Conservation (phyloP, 192 early-diverging fungal genomes). For the Rhizoclosmatium sp. region DNA sequence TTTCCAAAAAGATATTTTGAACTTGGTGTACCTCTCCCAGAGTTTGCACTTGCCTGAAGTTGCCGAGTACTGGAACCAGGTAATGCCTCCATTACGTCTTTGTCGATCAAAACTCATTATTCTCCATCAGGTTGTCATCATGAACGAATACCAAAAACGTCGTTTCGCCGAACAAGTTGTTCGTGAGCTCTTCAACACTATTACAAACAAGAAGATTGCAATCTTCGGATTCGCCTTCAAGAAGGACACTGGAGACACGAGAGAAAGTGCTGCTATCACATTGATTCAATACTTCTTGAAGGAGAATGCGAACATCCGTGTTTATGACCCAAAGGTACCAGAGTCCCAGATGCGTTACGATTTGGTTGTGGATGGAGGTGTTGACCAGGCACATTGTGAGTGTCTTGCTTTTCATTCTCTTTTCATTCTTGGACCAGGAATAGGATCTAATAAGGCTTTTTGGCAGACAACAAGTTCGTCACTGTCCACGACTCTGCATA, state of each 20-base stretch:
- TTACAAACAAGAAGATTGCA: constrained; percentile 81
- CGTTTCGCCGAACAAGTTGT: constrained; percentile 82
- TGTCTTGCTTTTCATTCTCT: background rate
- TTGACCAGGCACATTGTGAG: constrained; percentile 47
- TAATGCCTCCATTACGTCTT: background rate
- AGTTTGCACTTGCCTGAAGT: constrained; percentile 87
- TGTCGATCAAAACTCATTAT: background rate
- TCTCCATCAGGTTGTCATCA: constrained; percentile 63
- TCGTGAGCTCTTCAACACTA: constrained; percentile 76
- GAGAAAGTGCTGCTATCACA: constrained; percentile 90
- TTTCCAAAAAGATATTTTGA: constrained; percentile 94
- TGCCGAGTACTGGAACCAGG: constrained; percentile 92
- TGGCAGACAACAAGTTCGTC: constrained; percentile 66
- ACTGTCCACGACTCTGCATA: constrained; percentile 71
- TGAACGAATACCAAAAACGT: constrained; percentile 93
- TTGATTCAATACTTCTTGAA: constrained; percentile 82
- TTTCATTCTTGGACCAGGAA: constrained; percentile 57
- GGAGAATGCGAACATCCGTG: constrained; percentile 74
- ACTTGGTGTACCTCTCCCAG: constrained; percentile 87
- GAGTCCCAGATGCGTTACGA: constrained; percentile 74
- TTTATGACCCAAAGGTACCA: constrained; percentile 93
- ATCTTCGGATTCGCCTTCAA: constrained; percentile 94
- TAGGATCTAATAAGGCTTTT: background rate
- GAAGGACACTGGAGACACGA: constrained; percentile 92
- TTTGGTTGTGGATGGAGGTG: constrained; percentile 55